Evolutionary conservation across 208 protist species (phyloP).

Genomic region (Balamuthia mandrillaris): DNA sequence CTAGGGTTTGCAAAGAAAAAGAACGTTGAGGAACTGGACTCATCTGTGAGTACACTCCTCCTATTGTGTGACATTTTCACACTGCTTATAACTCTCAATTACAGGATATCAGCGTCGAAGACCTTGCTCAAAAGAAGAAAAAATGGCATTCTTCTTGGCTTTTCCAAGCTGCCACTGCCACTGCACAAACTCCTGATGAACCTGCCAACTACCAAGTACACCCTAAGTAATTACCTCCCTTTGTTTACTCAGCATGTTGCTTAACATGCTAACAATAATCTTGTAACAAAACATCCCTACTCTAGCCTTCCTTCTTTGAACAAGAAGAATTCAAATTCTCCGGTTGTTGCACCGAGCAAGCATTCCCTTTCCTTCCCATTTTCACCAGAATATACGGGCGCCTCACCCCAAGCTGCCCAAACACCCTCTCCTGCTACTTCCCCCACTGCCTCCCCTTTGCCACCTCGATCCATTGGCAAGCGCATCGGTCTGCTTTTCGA

Average conservation of each 20-base stretch:
- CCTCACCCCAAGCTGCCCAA: no score
- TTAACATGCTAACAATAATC: neutral
- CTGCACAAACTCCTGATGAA: no score
- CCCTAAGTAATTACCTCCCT: no score
- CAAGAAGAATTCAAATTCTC: neutral
- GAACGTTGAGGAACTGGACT: conserved; percentile 54
- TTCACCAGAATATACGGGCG: no score
- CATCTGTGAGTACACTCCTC: neutral
- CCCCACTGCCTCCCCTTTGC: neutral
- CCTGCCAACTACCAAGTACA: no score
- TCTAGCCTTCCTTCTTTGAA: neutral
- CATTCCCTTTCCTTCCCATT: no score
- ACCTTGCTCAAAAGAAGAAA: neutral
- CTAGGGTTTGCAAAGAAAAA: conserved; percentile 85
- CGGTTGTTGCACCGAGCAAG: neutral
- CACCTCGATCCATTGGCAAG: conserved; percentile 44
- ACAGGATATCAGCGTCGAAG: neutral
- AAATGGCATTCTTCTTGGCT: conserved; percentile 53
- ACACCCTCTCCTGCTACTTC: neutral
- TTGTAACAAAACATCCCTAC: neutral
- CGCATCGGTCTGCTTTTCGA: conserved; percentile 93
- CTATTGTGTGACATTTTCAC: neutral
- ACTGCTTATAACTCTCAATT: neutral
- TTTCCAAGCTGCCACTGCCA: neutral
- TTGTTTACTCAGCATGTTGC: no score